phyloP scores from a whole-genome alignment of 495 filamentous ascomycete species.

The Aspergillus ellipticus region DNA sequence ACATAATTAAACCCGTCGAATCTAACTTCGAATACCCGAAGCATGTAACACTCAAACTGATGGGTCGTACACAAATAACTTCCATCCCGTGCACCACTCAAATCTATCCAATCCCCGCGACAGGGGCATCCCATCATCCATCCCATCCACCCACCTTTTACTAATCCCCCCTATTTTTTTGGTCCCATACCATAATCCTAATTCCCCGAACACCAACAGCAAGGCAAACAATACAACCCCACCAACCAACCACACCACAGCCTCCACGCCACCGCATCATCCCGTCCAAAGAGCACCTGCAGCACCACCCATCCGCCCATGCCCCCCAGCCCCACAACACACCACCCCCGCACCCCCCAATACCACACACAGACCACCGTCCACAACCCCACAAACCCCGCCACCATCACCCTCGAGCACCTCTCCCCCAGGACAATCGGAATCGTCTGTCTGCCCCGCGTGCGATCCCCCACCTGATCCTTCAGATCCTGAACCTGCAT shows the following conservation, averaged over 20 bases:
- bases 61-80: too few species aligned
- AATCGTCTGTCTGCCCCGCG: constrained; percentile 37
- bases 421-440: constrained; percentile 42
- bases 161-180: too few species aligned
- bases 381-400: constrained; percentile 39
- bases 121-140: too few species aligned
- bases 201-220: background rate
- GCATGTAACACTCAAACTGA: too few species aligned
- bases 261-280: constrained; percentile 4
- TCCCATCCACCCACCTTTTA: background rate
- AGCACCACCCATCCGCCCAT: background rate
- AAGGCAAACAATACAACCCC: constrained; percentile 2
- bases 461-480: constrained; percentile 44
- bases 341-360: constrained; percentile 26
- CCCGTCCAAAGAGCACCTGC: background rate
- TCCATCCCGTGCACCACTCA: too few species aligned
- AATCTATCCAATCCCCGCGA: too few species aligned
- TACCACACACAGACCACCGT: constrained; percentile 33
- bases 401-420: constrained; percentile 35
- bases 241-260: constrained; percentile 10
- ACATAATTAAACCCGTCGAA: too few species aligned
- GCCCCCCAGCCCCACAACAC: background rate
- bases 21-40: too few species aligned
- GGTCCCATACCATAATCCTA: background rate
- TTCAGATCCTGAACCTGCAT: constrained; percentile 51